Percentiles rank a stretch among this genome's conserved stretches.
These are phyloP conservation scores for Eimeria sp. DNA, from an alignment of 169 alveolate genomes.

Conservation along the genomic window DNA sequence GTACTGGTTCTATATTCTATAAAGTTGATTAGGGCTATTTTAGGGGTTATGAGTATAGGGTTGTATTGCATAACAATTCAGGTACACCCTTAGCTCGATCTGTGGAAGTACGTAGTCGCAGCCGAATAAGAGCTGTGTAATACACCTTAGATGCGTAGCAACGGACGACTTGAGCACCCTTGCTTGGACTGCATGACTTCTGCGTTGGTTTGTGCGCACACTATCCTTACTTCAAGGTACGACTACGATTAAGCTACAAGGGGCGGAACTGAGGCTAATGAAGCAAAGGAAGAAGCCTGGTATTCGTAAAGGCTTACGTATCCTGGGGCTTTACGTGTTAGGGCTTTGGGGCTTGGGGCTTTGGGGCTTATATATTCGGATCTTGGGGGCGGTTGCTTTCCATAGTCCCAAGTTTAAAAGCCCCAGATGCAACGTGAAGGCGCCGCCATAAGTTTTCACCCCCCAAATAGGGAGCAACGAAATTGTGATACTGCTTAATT, in stretches of 20 bases:
- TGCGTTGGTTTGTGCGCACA: background rate
- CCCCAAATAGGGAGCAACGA: background rate
- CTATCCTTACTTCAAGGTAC: background rate
- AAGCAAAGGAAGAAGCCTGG: background rate
- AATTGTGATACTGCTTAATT: background rate
- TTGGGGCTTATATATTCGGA: background rate
- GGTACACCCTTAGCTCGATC: too few relatives aligned
- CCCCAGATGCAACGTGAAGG: background rate
- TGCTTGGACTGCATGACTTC: background rate
- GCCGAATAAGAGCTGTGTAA: too few relatives aligned
- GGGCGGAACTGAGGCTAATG: background rate
- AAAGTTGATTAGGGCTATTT: too few relatives aligned
- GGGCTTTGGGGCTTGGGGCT: slow-evolving; percentile 9
- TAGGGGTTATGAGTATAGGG: too few relatives aligned
- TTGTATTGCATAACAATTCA: too few relatives aligned
- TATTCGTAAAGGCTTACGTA: too few relatives aligned
- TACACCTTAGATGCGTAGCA: background rate
- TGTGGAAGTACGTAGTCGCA: too few relatives aligned
- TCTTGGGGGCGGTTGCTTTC: too few relatives aligned
- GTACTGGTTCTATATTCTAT: too few relatives aligned
- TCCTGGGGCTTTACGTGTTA: background rate
- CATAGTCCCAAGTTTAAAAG: too few relatives aligned
- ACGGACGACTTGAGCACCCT: background rate
- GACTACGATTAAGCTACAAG: background rate
- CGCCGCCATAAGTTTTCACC: background rate